phyloP scores from a whole-genome alignment of 2,329 filamentous ascomycete genomes.

The Coniella lustricola region DNA sequence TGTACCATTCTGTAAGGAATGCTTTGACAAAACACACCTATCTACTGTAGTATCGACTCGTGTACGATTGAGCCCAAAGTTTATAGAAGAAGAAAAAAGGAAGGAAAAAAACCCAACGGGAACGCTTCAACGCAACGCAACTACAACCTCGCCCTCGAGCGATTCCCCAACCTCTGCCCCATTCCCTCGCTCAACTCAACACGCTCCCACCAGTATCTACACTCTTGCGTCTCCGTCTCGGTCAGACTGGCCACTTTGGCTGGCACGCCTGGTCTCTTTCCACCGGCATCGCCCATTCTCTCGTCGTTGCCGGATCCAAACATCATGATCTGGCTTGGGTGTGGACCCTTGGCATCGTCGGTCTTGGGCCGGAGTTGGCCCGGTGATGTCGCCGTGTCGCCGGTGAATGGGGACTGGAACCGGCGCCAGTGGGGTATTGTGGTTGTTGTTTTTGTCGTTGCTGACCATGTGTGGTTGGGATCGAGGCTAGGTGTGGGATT shows the following conservation, averaged over 20 bases:
- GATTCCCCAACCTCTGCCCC: slow-evolving; percentile 20
- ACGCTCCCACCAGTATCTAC: slow-evolving; percentile 55
- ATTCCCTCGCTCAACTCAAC: slow-evolving; percentile 40
- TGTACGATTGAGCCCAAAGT: too few relatives aligned
- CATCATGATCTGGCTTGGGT: slow-evolving; percentile 31
- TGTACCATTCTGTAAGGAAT: too few relatives aligned
- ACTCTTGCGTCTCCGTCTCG: slow-evolving; percentile 39
- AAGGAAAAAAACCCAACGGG: background rate
- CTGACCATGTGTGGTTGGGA: too few relatives aligned
- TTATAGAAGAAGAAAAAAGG: too few relatives aligned
- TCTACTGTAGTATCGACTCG: too few relatives aligned
- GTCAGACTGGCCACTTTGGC: slow-evolving; percentile 37
- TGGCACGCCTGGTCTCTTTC: slow-evolving; percentile 32
- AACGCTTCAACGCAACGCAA: background rate
- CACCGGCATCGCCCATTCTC: slow-evolving; percentile 28
- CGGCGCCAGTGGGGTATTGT: slow-evolving; percentile 31
- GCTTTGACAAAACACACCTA: too few relatives aligned
- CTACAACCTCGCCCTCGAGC: slow-evolving; percentile 4
- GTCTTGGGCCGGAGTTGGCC: slow-evolving; percentile 8
- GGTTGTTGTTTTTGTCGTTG: slow-evolving; percentile 12
- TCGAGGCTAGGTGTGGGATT: slow-evolving; percentile 16
- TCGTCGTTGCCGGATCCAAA: slow-evolving; percentile 58
- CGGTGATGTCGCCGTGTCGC: slow-evolving; percentile 4
- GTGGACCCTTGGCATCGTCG: too few relatives aligned
- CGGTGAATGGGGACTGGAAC: slow-evolving; percentile 21